Conservation (phyloP, 352 stramenopile species). For the Pythium grandisporangium region DNA sequence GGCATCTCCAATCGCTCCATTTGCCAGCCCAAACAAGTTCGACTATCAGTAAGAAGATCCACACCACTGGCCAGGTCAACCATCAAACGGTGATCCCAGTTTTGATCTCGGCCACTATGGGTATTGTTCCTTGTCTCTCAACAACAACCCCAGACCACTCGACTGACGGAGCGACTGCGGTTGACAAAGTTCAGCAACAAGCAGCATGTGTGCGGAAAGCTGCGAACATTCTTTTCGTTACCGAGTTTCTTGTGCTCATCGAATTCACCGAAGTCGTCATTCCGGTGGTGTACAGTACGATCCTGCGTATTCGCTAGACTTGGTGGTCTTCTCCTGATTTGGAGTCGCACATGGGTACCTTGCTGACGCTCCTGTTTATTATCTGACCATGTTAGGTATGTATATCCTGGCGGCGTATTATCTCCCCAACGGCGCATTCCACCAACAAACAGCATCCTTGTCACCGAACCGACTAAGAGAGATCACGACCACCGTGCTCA, state of each 20-base stretch:
- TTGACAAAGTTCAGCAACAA: background rate
- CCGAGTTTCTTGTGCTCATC: slow-evolving; percentile 1
- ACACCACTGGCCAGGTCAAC: background rate
- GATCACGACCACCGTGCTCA: background rate
- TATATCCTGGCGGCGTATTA: background rate
- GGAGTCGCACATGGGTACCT: background rate
- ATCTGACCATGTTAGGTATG: background rate
- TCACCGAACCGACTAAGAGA: background rate
- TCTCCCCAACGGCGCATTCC: background rate
- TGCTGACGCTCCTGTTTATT: background rate
- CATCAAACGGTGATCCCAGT: background rate
- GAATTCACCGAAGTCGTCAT: slow-evolving; percentile 1
- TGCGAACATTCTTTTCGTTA: background rate
- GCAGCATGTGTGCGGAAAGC: background rate
- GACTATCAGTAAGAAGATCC: no score
- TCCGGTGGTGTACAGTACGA: background rate
- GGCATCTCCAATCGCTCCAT: no score
- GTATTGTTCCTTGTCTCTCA: background rate
- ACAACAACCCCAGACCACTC: background rate
- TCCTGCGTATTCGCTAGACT: no score
- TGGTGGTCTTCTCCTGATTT: background rate
- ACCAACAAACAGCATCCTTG: background rate
- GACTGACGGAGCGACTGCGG: background rate
- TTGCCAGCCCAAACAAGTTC: no score
- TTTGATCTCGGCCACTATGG: background rate